These are phyloP conservation scores for Aspergillus spinulosporus DNA, from an alignment of 2,329 filamentous ascomycete species.

Conservation along the genomic window DNA sequence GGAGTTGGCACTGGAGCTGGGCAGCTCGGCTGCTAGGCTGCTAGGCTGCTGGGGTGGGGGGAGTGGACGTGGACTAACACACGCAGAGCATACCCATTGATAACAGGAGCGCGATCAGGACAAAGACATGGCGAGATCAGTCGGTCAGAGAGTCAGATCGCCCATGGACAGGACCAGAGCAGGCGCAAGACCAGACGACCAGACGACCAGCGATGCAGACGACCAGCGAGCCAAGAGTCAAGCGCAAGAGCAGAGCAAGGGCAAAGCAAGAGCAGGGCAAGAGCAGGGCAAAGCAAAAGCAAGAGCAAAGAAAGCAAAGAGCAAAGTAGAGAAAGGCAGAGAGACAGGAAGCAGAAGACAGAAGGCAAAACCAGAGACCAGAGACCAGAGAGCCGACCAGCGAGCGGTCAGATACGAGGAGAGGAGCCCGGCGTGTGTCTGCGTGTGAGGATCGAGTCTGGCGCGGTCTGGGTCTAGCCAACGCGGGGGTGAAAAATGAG, in stretches of 20 bases:
- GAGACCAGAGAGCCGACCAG: slow-evolving; percentile 1
- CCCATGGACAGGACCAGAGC: too few species aligned
- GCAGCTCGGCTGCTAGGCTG: too few species aligned
- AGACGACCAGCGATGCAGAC: too few species aligned
- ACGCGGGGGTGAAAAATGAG: slow-evolving; percentile 21
- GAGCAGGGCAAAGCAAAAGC: neutral
- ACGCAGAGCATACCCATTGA: neutral
- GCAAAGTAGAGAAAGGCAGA: slow-evolving; percentile 1
- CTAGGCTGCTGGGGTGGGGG: too few species aligned
- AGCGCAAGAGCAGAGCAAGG: neutral
- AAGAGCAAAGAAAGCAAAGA: neutral
- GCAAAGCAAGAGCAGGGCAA: neutral
- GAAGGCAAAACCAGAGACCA: neutral
- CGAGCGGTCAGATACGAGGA: slow-evolving; percentile 3
- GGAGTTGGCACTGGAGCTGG: too few species aligned
- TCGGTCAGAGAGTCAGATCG: too few species aligned
- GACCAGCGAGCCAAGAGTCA: neutral
- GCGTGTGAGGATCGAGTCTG: neutral
- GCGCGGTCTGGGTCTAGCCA: slow-evolving; percentile 20
- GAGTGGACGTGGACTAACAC: too few species aligned
- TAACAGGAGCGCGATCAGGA: too few species aligned
- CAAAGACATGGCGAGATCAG: too few species aligned
- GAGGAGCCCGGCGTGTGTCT: slow-evolving; percentile 1
- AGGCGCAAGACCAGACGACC: too few species aligned
- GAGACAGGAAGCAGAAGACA: neutral